A percentile compares a stretch with the other conserved stretches of the same genome.
phyloP scores from a whole-genome alignment of 306 rosid species.

The Fagus sylvatica region DNA sequence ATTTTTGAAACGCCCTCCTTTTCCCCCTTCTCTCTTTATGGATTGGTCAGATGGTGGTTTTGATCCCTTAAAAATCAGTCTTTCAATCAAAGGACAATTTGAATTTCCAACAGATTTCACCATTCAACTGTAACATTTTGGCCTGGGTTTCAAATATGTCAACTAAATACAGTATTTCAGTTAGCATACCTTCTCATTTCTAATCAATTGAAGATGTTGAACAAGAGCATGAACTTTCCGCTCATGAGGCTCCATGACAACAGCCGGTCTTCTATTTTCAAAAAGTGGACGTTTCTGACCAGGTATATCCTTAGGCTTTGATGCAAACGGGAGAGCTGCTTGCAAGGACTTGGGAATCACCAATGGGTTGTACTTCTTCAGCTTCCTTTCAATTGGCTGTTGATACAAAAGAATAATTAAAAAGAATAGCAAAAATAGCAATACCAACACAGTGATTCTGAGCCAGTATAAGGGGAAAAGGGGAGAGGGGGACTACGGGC shows the following conservation, averaged over 20 bases:
- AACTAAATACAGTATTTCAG: too few species aligned
- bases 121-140: too few species aligned
- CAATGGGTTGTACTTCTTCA: constrained; percentile 75
- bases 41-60: too few species aligned
- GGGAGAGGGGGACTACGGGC: neutral
- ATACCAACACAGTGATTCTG: neutral
- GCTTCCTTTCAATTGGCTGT: constrained; percentile 81
- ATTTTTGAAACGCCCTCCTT: too few species aligned
- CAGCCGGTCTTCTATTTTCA: constrained; percentile 62
- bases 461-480: neutral
- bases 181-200: too few species aligned
- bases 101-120: too few species aligned
- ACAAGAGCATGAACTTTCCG: constrained; percentile 63
- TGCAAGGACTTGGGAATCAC: constrained; percentile 78
- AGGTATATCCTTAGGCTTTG: constrained; percentile 71
- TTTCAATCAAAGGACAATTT: too few species aligned
- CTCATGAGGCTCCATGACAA: constrained; percentile 70
- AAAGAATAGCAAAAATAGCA: neutral
- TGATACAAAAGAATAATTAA: constrained; percentile 2
- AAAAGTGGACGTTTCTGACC: constrained; percentile 44
- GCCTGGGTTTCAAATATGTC: too few species aligned
- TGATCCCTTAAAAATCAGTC: too few species aligned
- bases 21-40: too few species aligned
- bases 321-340: constrained; percentile 65
- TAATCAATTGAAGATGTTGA: constrained; percentile 29